Base-by-base conservation (phyloP, 257 asterid species). In the Scutellaria galericulata region DNA sequence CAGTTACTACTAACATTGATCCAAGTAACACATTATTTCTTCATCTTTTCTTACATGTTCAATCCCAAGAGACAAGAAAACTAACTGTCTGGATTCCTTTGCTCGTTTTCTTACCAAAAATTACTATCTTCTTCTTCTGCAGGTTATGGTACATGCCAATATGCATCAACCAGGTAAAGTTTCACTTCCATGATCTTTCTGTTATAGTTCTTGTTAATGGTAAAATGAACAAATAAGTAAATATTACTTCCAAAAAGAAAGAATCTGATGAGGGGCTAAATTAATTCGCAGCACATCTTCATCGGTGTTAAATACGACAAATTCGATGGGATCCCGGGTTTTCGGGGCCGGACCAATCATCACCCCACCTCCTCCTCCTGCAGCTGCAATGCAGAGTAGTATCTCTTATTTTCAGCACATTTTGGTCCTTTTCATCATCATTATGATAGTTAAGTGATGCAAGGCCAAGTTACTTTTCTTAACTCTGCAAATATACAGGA, bases 201-300 rank as follows among this genome's bases (percentile, higher is more conserved):
- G 9, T 15, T n/a, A 18, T 62, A 15, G 18, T 55, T 18, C 10
- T 70, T 56, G 24, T 56, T 1, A 18, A 18, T 24, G 2, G 27
- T 24, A 24, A 24, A 24, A 24, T 24, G 27, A 24, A 24, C 27
- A 24, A 24, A 24, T 24, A 24, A 24, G 27, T 24, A 24, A 24
- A 15, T 41, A 66, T 7, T 12, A 13, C 5, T 5, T 15, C 1
- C 7, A 39, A 47, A 50, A 31, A 12, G 57, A 35, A 27, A 50
- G 56, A 57, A 18, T 40, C 51, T 73, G 13, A 71, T 11, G 0
- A 7, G 27, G n/a, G 52, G 9, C 37, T 78, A 9, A 52, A 4
- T 9, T 53, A 11, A 68, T 50, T 59, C 83, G 92, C 94, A 92
- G 98, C 96, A 92, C 95, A n/a, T 87, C 82, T 68, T 85, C 96